Evolutionary conservation across 1,284 basidiomycete genomes (phyloP), one percentile per base, ranked within the genome.

Genomic region (Sparassis latifolia): DNA sequence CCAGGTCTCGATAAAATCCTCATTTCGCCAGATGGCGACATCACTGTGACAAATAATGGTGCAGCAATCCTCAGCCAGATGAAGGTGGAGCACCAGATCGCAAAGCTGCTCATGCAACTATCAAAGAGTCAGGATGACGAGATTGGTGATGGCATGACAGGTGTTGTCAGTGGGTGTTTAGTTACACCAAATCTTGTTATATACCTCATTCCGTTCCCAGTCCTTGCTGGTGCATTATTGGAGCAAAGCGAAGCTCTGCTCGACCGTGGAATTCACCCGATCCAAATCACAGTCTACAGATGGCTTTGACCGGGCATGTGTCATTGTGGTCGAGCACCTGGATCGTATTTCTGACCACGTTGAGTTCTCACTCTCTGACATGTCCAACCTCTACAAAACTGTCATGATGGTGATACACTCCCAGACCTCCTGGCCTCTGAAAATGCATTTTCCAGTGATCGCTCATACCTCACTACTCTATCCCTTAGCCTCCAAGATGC

Each of bases 21-120:
- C 65, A 97, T 99, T 66, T 95, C 92, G 39, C 88, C 95, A 31
- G 96, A 99, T 74, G 96, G 96, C 46, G 96, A 99, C 64, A 99
- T 99, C 62, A 98, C 94, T 44, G 96, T 99, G 44, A 98, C 96
- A 27, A 99, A 99, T 71, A 97, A 99, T 73, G 96, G 96, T 46
- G 96, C 96, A 9, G 97, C 94, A 27, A 97, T 97, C 58, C 76
- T 97, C 45, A 81, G 89, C 42, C 92, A 95, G 74, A 96, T 96
- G 92, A 90, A 98, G 72, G 93, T 99, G 46, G 96, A 99, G 64
- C 95, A 98, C 67, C 95, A 97, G 72, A 96, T 99, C 64, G 96
- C 96, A 52, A 98, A 97, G 72, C 81, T 99, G 42, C 81, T 99
- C 41, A 97, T 99, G 6, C 92, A 99, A 68, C 78, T 98, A 43